Base-by-base conservation (phyloP, 2,329 filamentous ascomycete species). In the Emydomyces testavorans region DNA sequence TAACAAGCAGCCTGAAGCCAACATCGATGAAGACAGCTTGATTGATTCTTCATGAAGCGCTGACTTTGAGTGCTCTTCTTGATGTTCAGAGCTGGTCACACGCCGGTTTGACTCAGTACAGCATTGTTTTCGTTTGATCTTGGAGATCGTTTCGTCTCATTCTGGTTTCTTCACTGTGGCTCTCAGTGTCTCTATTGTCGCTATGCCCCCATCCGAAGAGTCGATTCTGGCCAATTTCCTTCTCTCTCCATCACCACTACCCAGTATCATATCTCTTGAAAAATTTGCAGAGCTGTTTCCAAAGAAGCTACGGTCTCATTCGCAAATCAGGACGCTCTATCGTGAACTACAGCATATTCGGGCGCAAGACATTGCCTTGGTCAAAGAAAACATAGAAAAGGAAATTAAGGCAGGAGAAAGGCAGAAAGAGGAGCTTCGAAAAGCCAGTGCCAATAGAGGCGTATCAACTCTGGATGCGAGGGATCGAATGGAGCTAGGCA, bases 241-340 rank as follows among this genome's bases (percentile, higher is more conserved):
- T 50, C 76, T 93, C 29, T 74, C 82, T 24, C 84, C 87, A 10
- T 81, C 86, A 6, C 75, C 83, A 23, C 72, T 94, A 31, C 81
- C 83, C 35, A 76, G 82, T 53, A 77, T 88, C 59, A 71, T 88
- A 56, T 81, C 85, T 6, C 74, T 88, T 39, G 73, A 80, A 49
- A 77, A 86, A 54, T 94, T 94, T 70, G 79, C 78, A 36, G 74
- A 80, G 23, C 74, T 90, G 35, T 92, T 94, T 59, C 86, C 87
- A 8, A 77, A 74, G 43, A 65, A 76, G 32, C 71, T 80, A 42
- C 82, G 80, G 50, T 69, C 74, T 20, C 82, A 80, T 39, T 77
- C 83, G 0, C 79, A 82, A 48, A 74, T 90, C 40, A 77, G 79
- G 49, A 70, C 74, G 0, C 72, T 94, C 4, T 94, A 93, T 62